Base-by-base conservation (phyloP, 257 asterid species). In the Petunia secreta region DNA sequence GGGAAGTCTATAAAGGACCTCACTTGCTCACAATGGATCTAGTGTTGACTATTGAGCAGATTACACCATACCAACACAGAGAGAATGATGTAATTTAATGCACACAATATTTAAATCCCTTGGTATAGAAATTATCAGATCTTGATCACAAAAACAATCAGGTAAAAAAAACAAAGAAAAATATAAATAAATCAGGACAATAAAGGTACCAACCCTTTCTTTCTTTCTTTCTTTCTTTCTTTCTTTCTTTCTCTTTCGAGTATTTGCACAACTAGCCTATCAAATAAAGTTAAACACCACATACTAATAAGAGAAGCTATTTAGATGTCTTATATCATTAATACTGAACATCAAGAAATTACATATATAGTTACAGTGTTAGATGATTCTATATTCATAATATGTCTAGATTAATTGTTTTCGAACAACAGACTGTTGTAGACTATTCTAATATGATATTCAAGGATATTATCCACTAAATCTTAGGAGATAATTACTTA, bases 351-450 rank as follows among this genome's bases (percentile, higher is more conserved):
- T 48, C 53, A 48, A 48, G 8, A 48, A 48, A 48, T 48, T 5
- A 48, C 25, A 25, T 25, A 48, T 48, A 48, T 48, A 48, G 53
- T 48, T 38, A 2, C 38, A 59, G 3, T 1, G 37, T 6, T n/a
- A 59, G 65, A n/a, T 15, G 62, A 4, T 55, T 55, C 62, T 14
- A 55, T 16, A 55, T 55, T 55, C 62, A 4, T 25, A 15, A 55
- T 14, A 55, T 15, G 34, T 55, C 36, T 57, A 57, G 62, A 58
- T 15, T n/a, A 8, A 58, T n/a, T 16, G 63, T n/a, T 58, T 58
- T 58, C 16, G 25, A 25, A 25, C 25, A 25, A 25, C 25, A 25
- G 25, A 25, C 25, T 25, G 77, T 92, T 92, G 85, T 25, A 25
- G 7, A 8, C 10, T 25, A 25, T 25, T 25, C 25, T 25, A 25